These are phyloP conservation scores for Xerophyta viscosa DNA, from an alignment of 106 monocot species.

Conservation along the genomic window DNA sequence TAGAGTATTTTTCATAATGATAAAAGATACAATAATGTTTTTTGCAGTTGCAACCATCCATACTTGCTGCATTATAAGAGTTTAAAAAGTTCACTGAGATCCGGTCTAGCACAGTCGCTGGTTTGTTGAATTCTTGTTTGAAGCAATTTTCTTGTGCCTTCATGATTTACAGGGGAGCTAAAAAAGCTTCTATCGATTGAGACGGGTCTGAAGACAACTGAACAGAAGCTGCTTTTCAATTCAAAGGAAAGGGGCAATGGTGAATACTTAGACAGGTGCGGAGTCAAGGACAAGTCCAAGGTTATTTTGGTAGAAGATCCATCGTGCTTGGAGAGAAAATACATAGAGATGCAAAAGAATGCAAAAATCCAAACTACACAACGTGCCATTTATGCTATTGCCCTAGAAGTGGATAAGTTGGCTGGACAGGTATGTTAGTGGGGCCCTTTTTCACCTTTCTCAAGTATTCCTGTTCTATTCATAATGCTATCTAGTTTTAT, in stretches of 20 bases:
- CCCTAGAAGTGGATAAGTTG: constrained; percentile 69
- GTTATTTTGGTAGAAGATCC: constrained; percentile 56
- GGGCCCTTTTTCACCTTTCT: not conserved
- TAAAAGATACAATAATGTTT: too few species aligned
- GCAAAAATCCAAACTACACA: constrained; percentile 40
- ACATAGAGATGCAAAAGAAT: constrained; percentile 50
- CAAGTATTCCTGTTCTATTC: too few species aligned
- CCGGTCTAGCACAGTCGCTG: too few species aligned
- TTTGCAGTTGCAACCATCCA: too few species aligned
- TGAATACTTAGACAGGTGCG: constrained; percentile 58
- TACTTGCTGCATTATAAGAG: too few species aligned
- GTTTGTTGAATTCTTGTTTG: too few species aligned
- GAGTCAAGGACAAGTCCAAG: constrained; percentile 70
- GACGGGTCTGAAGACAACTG: constrained; percentile 44
- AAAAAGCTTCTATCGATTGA: constrained; percentile 56
- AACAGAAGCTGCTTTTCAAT: constrained; percentile 56
- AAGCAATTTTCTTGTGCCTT: too few species aligned
- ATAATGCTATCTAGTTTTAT: too few species aligned
- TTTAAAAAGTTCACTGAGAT: too few species aligned
- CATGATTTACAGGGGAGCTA: constrained; percentile 47
- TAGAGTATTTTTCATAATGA: too few species aligned
- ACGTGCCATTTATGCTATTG: constrained; percentile 43
- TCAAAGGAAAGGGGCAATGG: constrained; percentile 51
- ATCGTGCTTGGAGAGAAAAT: constrained; percentile 43
- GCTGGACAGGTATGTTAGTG: constrained; percentile 48